Evolutionary conservation across 179 eudicot species (phyloP), one percentile per base, ranked within the genome.

Genomic region (Heliamphora pulchella): DNA sequence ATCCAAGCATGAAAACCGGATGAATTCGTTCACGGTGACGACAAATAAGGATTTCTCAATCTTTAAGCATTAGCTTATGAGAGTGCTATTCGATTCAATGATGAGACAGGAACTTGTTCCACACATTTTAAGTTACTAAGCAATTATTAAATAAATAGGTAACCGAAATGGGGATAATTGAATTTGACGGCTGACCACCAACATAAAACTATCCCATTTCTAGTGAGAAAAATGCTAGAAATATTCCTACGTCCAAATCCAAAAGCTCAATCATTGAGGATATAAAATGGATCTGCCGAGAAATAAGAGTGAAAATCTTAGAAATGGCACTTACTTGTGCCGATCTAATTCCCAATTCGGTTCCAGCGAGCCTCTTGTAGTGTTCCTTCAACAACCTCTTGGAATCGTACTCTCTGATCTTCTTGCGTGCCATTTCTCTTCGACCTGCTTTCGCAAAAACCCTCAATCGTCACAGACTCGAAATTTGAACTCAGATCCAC

Each of bases 321-420:
- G 18, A 55, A 13, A 54, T 51, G 20, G 53, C 69, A 62, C 78
- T 14, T 54, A 89, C 94, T 76, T 91, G 94, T 18, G 92, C 94
- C 54, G 94, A 89, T 81, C 85, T 86, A 51, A 91, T 86, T 1
- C 78, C 86, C 59, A 91, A 79, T n/a, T 89, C 90, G 55, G 78
- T 76, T 5, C 90, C 89, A 22, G 90, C 78, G 72, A 91, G 84
- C 87, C 91, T 87, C 89, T 89, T 91, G 80, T 80, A 86, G 84
- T 91, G 92, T 88, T 91, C 92, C 82, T 88, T 91, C 88, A 89
- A 77, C 87, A 91, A 63, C 73, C 94, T 89, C 91, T 91, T 91
- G 46, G 94, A 89, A 81, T 89, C 94, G 62, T 88, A 91, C 92
- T 91, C 94, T 88, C 94, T 85, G 88, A 91, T 89, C 91, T 91